phyloP scores from a whole-genome alignment of 2,329 filamentous ascomycete species.

The Fonsecaea multimorphosa region DNA sequence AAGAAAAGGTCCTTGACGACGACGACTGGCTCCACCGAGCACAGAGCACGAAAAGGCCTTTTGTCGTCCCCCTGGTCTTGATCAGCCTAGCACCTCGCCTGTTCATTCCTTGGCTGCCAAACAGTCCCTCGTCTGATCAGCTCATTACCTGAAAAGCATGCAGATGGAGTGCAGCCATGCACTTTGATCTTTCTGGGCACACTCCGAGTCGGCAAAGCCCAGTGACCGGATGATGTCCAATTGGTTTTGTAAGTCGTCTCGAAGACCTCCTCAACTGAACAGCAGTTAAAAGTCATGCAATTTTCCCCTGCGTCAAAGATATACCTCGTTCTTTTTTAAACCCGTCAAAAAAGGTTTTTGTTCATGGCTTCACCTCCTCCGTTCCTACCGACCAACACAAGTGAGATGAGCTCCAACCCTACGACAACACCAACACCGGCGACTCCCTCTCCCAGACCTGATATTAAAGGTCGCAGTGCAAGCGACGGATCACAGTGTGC shows the following conservation, averaged over 20 bases:
- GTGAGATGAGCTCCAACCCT: background rate
- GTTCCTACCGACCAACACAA: background rate
- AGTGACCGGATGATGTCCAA: background rate
- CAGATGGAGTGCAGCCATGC: background rate
- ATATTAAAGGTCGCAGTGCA: slow-evolving; percentile 13
- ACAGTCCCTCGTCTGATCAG: background rate
- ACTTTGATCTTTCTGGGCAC: background rate
- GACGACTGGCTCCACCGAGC: background rate
- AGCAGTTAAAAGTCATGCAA: background rate
- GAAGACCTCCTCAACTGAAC: background rate
- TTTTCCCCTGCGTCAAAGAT: background rate
- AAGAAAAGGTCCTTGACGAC: background rate
- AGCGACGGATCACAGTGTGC: slow-evolving; percentile 6
- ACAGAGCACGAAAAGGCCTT: background rate
- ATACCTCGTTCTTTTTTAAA: background rate
- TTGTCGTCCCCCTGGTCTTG: background rate
- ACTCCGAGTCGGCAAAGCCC: background rate
- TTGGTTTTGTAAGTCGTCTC: background rate
- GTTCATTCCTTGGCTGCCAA: background rate
- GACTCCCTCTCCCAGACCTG: background rate
- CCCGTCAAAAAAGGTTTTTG: background rate
- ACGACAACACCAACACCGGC: background rate
- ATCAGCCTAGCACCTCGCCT: background rate
- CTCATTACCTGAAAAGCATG: background rate
- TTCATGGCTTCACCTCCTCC: background rate